phyloP scores from a whole-genome alignment of 164 flowering plant species.

The Liquidambar formosana region DNA sequence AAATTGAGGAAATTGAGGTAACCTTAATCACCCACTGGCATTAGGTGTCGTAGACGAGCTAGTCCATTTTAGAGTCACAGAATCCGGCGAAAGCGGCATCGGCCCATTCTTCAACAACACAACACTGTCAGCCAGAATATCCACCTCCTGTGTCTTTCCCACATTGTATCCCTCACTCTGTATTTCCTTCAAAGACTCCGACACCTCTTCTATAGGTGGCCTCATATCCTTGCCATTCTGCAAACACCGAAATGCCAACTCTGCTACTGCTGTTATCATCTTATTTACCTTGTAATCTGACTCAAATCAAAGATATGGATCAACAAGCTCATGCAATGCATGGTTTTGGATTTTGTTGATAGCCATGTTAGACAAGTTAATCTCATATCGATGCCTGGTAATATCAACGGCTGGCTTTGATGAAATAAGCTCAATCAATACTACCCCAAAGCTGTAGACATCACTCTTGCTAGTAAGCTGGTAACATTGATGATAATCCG shows the following conservation, averaged over 20 bases:
- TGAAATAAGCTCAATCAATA: slow-evolving; percentile 68
- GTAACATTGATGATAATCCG: slow-evolving; percentile 72
- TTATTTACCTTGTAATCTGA: slow-evolving; percentile 31
- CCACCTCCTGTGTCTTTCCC: slow-evolving; percentile 29
- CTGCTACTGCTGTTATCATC: slow-evolving; percentile 57
- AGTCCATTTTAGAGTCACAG: slow-evolving; percentile 30
- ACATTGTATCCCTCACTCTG: slow-evolving; percentile 13
- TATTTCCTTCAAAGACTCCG: slow-evolving; percentile 29
- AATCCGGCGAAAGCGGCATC: slow-evolving; percentile 39
- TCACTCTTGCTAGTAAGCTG: slow-evolving; percentile 74
- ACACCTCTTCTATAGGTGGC: slow-evolving; percentile 59
- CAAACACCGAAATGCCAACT: slow-evolving; percentile 68
- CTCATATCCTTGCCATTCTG: slow-evolving; percentile 58
- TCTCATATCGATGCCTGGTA: slow-evolving; percentile 60
- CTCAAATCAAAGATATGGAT: slow-evolving; percentile 48
- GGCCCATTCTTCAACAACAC: slow-evolving; percentile 34
- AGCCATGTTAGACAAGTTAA: slow-evolving; percentile 64
- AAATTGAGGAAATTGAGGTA: not conserved
- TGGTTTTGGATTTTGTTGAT: slow-evolving; percentile 53
- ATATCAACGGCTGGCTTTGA: slow-evolving; percentile 75
- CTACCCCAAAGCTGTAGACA: slow-evolving; percentile 79
- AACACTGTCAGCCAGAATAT: slow-evolving; percentile 32
- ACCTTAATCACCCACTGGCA: slow-evolving; percentile 19
- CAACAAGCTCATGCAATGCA: slow-evolving; percentile 61
- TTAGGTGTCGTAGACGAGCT: slow-evolving; percentile 38